Evolutionary conservation across 2,329 filamentous ascomycete genomes (phyloP).

Genomic region (Monilinia fructigena): DNA sequence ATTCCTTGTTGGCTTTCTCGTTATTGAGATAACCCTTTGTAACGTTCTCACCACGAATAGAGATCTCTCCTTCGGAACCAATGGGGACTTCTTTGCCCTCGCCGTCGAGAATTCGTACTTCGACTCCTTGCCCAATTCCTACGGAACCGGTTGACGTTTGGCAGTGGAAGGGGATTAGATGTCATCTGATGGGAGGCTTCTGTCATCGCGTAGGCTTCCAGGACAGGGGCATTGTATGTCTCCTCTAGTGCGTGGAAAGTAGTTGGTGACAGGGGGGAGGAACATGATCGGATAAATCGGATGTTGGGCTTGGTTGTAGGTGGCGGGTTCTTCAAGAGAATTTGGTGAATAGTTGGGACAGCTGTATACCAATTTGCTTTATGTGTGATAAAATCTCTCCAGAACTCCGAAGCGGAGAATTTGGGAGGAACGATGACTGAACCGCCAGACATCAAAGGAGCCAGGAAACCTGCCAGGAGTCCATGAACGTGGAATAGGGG

Average conservation of each 20-base stretch:
- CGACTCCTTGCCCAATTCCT: slow-evolving; percentile 79
- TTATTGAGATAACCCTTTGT: slow-evolving; percentile 87
- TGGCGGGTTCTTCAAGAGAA: slow-evolving; percentile 71
- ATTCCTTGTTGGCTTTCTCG: slow-evolving; percentile 67
- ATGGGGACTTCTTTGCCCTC: slow-evolving; percentile 65
- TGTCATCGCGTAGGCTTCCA: slow-evolving; percentile 92
- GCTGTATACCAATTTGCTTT: slow-evolving; percentile 89
- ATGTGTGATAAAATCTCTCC: slow-evolving; percentile 71
- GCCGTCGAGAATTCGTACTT: slow-evolving; percentile 73
- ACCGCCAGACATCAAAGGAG: slow-evolving; percentile 71
- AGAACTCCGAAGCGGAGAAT: slow-evolving; percentile 83
- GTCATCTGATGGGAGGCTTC: slow-evolving; percentile 87
- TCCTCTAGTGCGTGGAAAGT: slow-evolving; percentile 77
- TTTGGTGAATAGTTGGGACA: slow-evolving; percentile 90
- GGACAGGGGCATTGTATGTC: slow-evolving; percentile 73
- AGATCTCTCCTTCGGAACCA: slow-evolving; percentile 77
- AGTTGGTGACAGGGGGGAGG: slow-evolving; percentile 77
- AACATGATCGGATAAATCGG: slow-evolving; percentile 85
- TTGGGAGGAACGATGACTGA: slow-evolving; percentile 75
- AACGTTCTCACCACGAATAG: slow-evolving; percentile 77
- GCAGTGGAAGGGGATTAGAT: slow-evolving; percentile 68
- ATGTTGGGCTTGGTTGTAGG: slow-evolving; percentile 70
- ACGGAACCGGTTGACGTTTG: slow-evolving; percentile 77
- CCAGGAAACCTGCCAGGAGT: slow-evolving; percentile 78
- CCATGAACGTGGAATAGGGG: slow-evolving; percentile 89